Evolutionary conservation across 1,139 yeast species (phyloP).

Genomic region (Saccharomyces hybrid): DNA sequence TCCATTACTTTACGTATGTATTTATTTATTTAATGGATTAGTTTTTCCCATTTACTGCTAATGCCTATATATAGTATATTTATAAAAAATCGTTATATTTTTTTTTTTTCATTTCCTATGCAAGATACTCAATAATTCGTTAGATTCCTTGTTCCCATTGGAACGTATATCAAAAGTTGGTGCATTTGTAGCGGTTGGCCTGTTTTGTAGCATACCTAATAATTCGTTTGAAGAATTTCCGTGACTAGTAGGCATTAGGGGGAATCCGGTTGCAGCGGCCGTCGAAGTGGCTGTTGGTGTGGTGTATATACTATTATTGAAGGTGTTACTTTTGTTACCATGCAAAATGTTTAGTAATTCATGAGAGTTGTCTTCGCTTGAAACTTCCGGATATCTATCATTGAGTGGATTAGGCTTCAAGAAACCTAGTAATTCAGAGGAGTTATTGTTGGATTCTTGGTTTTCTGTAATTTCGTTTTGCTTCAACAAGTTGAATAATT

Average conservation of each 20-base stretch:
- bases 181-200: not conserved
- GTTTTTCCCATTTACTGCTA: not conserved
- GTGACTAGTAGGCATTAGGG: not conserved
- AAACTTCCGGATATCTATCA: slow-evolving; percentile 7
- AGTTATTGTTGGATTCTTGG: not conserved
- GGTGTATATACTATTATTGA: not conserved
- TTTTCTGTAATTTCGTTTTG: not conserved
- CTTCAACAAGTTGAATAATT: slow-evolving; percentile 12
- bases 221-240: not conserved
- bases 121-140: slow-evolving; percentile 14
- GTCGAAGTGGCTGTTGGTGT: too few relatives aligned
- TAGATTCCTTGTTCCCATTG: slow-evolving; percentile 3
- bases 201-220: not conserved
- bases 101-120: slow-evolving; percentile 11
- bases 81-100: not conserved
- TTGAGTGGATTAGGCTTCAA: not conserved
- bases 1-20: not conserved
- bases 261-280: not conserved
- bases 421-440: not conserved
- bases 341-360: slow-evolving; percentile 22
- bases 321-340: slow-evolving; percentile 5
- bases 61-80: not conserved
- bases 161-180: not conserved
- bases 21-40: not conserved
- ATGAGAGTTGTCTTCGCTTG: slow-evolving; percentile 8